Base-by-base conservation (phyloP, 2,329 filamentous ascomycete genomes). In the Exutisphaerella laricina region DNA sequence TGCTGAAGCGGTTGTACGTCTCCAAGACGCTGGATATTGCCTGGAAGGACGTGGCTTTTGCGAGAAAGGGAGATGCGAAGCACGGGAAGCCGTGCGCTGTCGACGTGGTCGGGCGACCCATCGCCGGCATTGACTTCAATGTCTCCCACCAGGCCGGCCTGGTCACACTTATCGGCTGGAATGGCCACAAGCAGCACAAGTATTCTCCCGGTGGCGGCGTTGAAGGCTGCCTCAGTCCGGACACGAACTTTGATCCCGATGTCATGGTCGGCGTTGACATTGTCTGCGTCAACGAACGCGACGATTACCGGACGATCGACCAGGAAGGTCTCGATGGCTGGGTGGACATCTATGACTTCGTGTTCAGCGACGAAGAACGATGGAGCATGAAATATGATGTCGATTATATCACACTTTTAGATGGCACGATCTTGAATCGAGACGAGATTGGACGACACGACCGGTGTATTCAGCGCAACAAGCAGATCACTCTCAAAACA, bases 71-170 rank as follows among this genome's bases (percentile, higher is more conserved):
- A 47, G 65, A 62, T 55, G 70, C 66, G 16, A 67, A 67, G 43
- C 69, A 74, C 45, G 71, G 71, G 18, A 74, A 75, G 70, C 69
- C 72, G 50, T 63, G 70, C 61, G 67, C 73, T 43, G 63, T 75
- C 55, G 51, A 66, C 45, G 43, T 66, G 65, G 72, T 58, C 18
- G 61, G 61, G 5, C 55, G 55, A 9, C 59, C 41, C 33, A 67
- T 51, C 54, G 66, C 46, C 9, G 56, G 57, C 20, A 63, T 80
- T 26, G 78, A 82, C 50, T 89, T 90, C 72, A 90, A 90, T 64
- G 75, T 89, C 42, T 82, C 78, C 33, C 85, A 90, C 63, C 85
- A 90, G 68, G 82, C 81, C 6, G 85, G 85, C 1, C 68, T 90
- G 12, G 85, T 88, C 0, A 77, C 77, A 2, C 68, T 89, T 21